A percentile compares a stretch with the other conserved stretches of the same genome.
Evolutionary conservation across 225 moss, liverwort and hornwort species (phyloP).

Genomic region (Takakia lepidozioides): DNA sequence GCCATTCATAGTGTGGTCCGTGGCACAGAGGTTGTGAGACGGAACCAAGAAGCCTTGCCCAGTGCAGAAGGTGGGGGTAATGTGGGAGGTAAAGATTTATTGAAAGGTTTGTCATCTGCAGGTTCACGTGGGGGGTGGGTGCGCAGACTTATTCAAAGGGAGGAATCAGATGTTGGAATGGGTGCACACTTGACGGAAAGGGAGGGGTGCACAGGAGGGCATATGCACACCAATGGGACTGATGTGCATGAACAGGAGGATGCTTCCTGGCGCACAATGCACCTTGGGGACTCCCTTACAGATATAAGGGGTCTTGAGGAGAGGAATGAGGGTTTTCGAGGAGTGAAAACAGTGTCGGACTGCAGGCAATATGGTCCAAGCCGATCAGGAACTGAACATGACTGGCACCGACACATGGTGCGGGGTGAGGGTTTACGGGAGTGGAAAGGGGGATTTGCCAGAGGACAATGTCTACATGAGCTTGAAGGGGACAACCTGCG

Average conservation of each 20-base stretch:
- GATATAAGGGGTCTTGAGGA: too few relatives aligned
- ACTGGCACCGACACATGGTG: slow-evolving; percentile 13
- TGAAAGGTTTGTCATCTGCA: slow-evolving; percentile 2
- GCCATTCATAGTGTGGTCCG: neutral
- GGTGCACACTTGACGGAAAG: neutral
- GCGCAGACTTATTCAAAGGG: slow-evolving; percentile 5
- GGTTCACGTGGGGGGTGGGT: slow-evolving; percentile 2
- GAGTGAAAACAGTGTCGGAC: slow-evolving; percentile 17
- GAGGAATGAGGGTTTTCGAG: slow-evolving; percentile 9
- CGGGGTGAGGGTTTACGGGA: slow-evolving; percentile 36
- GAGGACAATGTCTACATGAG: slow-evolving; percentile 34
- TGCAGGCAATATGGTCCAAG: slow-evolving; percentile 14
- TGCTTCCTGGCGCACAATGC: slow-evolving; percentile 20
- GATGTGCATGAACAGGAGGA: slow-evolving; percentile 12
- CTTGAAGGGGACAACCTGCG: too few relatives aligned
- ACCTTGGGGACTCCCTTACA: too few relatives aligned
- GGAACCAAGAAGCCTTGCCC: slow-evolving; percentile 9
- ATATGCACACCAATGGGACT: slow-evolving; percentile 4
- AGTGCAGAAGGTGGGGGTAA: too few relatives aligned
- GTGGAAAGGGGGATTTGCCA: slow-evolving; percentile 64
- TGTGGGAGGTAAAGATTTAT: slow-evolving; percentile 5
- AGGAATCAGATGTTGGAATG: neutral
- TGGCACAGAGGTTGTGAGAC: slow-evolving; percentile 2
- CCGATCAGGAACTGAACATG: slow-evolving; percentile 21
- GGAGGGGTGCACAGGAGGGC: neutral